phyloP scores from a whole-genome alignment of 192 early-diverging fungal genomes.

The Entophlyctis luteolus region DNA sequence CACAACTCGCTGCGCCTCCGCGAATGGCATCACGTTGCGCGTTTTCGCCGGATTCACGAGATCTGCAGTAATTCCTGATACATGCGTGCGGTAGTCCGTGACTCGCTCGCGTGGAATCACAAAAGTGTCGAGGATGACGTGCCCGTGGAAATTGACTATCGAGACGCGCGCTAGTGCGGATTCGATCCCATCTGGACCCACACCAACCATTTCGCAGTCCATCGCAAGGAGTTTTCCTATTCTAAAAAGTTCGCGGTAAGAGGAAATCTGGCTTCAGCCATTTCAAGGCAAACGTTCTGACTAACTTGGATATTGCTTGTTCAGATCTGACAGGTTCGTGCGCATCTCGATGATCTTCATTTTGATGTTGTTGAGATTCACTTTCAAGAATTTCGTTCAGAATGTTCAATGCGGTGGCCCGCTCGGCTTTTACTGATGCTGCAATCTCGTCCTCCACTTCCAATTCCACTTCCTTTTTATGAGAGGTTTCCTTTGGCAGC shows the following conservation, averaged over 20 bases:
- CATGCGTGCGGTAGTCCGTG: conserved; percentile 88
- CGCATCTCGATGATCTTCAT: background rate
- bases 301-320: background rate
- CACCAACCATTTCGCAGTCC: conserved; percentile 99
- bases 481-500: too few species aligned
- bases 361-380: too few species aligned
- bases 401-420: too few species aligned
- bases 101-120: conserved; percentile 79
- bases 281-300: too few species aligned
- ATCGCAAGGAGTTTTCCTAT: conserved; percentile 88
- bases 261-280: background rate
- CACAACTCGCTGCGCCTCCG: conserved; percentile 73
- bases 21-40: conserved; percentile 61
- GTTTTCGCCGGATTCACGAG: conserved; percentile 54
- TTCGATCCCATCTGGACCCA: conserved; percentile 72
- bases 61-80: conserved; percentile 86
- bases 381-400: too few species aligned
- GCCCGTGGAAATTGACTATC: conserved; percentile 91
- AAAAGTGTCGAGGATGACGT: conserved; percentile 76
- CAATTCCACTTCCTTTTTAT: too few species aligned
- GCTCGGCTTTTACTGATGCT: too few species aligned
- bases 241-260: conserved; percentile 22
- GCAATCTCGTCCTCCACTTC: too few species aligned
- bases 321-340: background rate
- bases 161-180: conserved; percentile 90